Base-by-base conservation (phyloP, 768 basidiomycete genomes). In the Trametes sanguinea region DNA sequence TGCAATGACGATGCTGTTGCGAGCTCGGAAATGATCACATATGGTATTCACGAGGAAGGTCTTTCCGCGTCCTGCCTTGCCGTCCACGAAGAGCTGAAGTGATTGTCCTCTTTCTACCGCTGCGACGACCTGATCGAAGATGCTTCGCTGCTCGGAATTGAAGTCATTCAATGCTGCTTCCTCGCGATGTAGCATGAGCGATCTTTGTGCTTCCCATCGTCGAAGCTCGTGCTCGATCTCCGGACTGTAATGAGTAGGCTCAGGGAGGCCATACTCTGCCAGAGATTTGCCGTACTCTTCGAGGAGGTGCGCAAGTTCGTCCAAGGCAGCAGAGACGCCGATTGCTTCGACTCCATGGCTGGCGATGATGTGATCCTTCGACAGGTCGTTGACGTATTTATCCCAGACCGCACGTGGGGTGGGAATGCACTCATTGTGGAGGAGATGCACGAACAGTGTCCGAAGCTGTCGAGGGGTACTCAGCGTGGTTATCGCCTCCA, bases 61-160 rank as follows among this genome's bases (percentile, higher is more conserved):
- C 63, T 81, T 81, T 0, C 78, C 79, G 4, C 76, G 62, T 0
- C 78, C 78, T 3, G 78, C 77, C 54, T 75, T 73, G 1, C 78
- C 77, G 62, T 79, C 74, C 7, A 80, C 54, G 59, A 78, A 78
- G 9, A 68, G 60, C 32, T 56, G 65, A 0, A 74, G 60, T 10
- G 71, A 64, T 0, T 40, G 17, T 0, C 53, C 33, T 1, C 62
- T 33, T 8, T 47, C 8, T 6, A 71, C 64, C n/a, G 67, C 67
- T 32, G 56, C 11, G 30, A 63, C 53, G 17, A 67, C 43, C 14
- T 54, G 47, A 29, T 48, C 51, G 57, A 64, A 72, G 27, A 73
- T 66, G 10, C 42, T 46, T 16, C 61, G 56, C 57, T 74, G 73
- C 51, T 71, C 69, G 6, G 37, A 22, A 44, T 70, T 74, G 37